Percentiles rank a stretch among this genome's conserved stretches.
These are phyloP conservation scores for Vaccinium corymbosum DNA, from an alignment of 148 eudicot species.

Conservation along the genomic window DNA sequence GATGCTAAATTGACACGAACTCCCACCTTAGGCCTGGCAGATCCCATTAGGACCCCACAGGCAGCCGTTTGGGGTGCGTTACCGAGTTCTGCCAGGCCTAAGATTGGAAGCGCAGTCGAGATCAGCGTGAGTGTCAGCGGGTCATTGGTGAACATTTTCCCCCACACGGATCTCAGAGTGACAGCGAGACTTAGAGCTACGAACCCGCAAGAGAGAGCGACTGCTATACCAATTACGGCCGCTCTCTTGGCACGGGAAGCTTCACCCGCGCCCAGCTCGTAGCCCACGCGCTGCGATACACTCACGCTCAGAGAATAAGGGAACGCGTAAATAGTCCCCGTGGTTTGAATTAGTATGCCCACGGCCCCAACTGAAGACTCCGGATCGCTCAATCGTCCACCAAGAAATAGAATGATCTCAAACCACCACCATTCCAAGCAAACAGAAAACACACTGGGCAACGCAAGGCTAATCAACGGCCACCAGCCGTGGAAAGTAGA, in stretches of 20 bases:
- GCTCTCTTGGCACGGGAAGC: constrained; percentile 50
- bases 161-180: constrained; percentile 50
- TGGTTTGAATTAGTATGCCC: constrained; percentile 80
- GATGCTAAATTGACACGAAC: constrained; percentile 60
- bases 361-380: constrained; percentile 71
- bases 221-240: constrained; percentile 41
- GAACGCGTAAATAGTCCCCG: constrained; percentile 60
- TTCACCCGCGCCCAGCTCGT: constrained; percentile 70
- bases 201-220: constrained; percentile 39
- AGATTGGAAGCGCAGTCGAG: constrained; percentile 48
- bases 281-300: constrained; percentile 68
- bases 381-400: constrained; percentile 67
- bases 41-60: constrained; percentile 72
- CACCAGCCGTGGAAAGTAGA: constrained; percentile 72
- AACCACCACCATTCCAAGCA: constrained; percentile 99
- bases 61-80: constrained; percentile 87
- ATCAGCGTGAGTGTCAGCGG: constrained; percentile 40
- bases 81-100: constrained; percentile 78
- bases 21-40: constrained; percentile 67
- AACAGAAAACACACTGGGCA: constrained; percentile 61
- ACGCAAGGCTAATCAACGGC: constrained; percentile 52
- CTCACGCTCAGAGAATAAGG: constrained; percentile 63
- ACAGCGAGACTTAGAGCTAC: constrained; percentile 37
- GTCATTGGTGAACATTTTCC: constrained; percentile 65
- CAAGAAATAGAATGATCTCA: constrained; percentile 70